Percentiles rank a stretch among this genome's conserved stretches.
These are phyloP conservation scores for Xylariales sp. DNA, from an alignment of 2,329 filamentous ascomycete genomes.

Conservation along the genomic window DNA sequence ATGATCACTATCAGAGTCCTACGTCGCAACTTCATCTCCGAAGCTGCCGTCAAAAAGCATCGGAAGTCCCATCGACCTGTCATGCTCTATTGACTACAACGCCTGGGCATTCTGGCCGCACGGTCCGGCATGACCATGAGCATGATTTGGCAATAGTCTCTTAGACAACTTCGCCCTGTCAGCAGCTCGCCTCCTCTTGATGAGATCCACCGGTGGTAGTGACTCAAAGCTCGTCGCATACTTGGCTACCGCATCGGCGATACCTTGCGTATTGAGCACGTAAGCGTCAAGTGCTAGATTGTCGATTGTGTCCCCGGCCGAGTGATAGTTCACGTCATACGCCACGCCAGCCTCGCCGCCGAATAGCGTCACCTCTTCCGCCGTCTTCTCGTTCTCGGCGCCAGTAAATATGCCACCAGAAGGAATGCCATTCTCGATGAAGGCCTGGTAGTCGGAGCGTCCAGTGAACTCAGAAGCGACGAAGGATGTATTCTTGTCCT, in stretches of 20 bases:
- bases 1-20: too few species aligned
- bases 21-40: too few species aligned
- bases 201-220: conserved; percentile 5
- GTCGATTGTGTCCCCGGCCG: conserved; percentile 28
- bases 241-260: conserved; percentile 13
- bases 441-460: conserved; percentile 54
- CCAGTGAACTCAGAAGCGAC: conserved; percentile 52
- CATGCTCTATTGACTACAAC: not conserved
- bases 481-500: conserved; percentile 36
- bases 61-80: too few species aligned
- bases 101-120: not conserved
- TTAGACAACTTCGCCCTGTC: conserved; percentile 4
- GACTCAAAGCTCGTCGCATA: conserved; percentile 7
- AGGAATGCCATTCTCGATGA: conserved; percentile 52
- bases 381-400: conserved; percentile 54
- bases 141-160: not conserved
- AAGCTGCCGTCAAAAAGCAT: too few species aligned
- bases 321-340: conserved; percentile 28
- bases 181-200: conserved; percentile 8
- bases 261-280: conserved; percentile 23
- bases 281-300: conserved; percentile 27
- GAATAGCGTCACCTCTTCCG: conserved; percentile 47
- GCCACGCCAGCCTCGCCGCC: conserved; percentile 44
- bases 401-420: conserved; percentile 56
- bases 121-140: conserved; percentile 6